Conservation (phyloP, 768 basidiomycete genomes). For the Lactarius evosmus region DNA sequence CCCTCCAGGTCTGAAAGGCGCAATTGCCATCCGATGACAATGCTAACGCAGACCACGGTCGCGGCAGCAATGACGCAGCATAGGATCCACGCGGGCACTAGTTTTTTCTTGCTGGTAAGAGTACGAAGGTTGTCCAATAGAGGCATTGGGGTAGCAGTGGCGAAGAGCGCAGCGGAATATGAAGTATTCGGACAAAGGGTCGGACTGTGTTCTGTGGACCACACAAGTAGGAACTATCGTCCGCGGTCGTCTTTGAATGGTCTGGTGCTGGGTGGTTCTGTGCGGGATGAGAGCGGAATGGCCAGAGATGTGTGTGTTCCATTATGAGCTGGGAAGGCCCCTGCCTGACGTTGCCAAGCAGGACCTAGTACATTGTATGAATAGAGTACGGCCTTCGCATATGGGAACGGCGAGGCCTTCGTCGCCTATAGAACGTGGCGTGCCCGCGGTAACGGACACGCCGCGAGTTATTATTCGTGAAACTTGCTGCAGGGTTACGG, state of each 20-base stretch:
- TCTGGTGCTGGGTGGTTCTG: neutral
- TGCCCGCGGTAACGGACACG: neutral
- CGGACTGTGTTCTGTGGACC: neutral
- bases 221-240: neutral
- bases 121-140: neutral
- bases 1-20: neutral
- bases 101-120: neutral
- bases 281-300: neutral
- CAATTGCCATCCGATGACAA: slow-evolving; percentile 9
- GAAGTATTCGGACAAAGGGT: neutral
- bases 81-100: neutral
- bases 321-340: neutral
- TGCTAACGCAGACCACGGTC: slow-evolving; percentile 6
- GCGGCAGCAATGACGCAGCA: slow-evolving; percentile 1
- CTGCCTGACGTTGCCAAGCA: neutral
- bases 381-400: neutral
- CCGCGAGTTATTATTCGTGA: neutral
- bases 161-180: neutral
- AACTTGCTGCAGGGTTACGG: no score
- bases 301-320: neutral
- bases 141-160: neutral
- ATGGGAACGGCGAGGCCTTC: neutral
- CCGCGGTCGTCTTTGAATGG: neutral
- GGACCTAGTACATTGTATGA: neutral
- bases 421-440: neutral